These are phyloP conservation scores for Articulospora tetracladia DNA, from an alignment of 495 filamentous ascomycete species.

Conservation along the genomic window DNA sequence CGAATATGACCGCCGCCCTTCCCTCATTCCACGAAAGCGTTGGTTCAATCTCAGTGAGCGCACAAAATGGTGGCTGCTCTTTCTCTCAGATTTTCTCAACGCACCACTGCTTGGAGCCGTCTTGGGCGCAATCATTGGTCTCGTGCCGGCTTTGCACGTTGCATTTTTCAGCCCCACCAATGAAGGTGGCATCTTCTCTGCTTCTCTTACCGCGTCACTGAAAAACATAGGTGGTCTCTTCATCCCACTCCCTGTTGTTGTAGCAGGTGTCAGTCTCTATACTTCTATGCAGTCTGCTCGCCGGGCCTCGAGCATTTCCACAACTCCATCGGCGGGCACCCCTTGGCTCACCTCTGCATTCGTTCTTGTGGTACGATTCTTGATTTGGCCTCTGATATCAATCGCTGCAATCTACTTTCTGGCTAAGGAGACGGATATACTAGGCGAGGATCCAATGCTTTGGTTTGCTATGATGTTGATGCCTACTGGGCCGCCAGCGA, in stretches of 20 bases:
- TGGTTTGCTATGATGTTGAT: slow-evolving; percentile 80
- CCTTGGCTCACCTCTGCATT: slow-evolving; percentile 48
- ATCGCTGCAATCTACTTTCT: slow-evolving; percentile 60
- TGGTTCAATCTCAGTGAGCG: slow-evolving; percentile 38
- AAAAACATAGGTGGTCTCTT: slow-evolving; percentile 68
- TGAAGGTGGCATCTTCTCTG: slow-evolving; percentile 66
- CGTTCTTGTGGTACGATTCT: slow-evolving; percentile 57
- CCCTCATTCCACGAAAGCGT: slow-evolving; percentile 24
- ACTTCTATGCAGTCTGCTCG: slow-evolving; percentile 49
- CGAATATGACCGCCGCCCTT: slow-evolving; percentile 21
- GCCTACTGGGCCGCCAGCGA: slow-evolving; percentile 67
- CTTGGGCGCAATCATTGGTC: slow-evolving; percentile 57
- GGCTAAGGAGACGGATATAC: slow-evolving; percentile 51
- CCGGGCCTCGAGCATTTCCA: slow-evolving; percentile 23
- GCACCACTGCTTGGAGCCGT: slow-evolving; percentile 63
- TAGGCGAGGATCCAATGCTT: slow-evolving; percentile 64
- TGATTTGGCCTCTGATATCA: slow-evolving; percentile 59
- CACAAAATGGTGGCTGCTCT: slow-evolving; percentile 35
- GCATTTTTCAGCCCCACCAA: slow-evolving; percentile 61
- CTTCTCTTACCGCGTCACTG: slow-evolving; percentile 66
- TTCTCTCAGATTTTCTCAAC: slow-evolving; percentile 55
- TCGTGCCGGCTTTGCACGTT: slow-evolving; percentile 57
- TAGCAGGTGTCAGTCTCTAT: slow-evolving; percentile 67
- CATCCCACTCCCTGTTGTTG: slow-evolving; percentile 65
- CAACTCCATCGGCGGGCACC: slow-evolving; percentile 35